Base-by-base conservation (phyloP, 495 filamentous ascomycete genomes). In the Tetracladium setigerum region DNA sequence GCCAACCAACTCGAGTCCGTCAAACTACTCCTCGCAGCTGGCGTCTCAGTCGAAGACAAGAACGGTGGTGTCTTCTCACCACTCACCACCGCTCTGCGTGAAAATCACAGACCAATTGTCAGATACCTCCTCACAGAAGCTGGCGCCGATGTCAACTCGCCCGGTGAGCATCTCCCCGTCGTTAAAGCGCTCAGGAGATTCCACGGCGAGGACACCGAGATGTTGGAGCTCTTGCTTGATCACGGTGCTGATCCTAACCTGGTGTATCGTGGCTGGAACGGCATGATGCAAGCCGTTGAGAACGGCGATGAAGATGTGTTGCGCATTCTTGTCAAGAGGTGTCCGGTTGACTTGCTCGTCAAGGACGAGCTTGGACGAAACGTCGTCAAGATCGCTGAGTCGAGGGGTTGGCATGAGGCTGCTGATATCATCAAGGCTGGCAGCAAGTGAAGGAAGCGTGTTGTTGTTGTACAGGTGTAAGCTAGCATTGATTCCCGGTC, bases 21-120 rank as follows among this genome's bases (percentile, higher is more conserved):
- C 37, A 68, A 67, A 52, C 39, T 72, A 30, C 65, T 75, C 8
- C 59, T 75, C n/a, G 61, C 58, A 16, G 70, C 69, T 1, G 71
- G 71, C 18, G 67, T 73, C 12, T 64, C 61, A 31, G 71, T 76
- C 22, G 75, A 78, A 49, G 74, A 74, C 57, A 73, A 71, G 60
- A 77, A 77, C 52, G 73, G 72, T 16, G 73, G 74, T 13, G 72
- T 77, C 19, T 77, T 77, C 60, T 73, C 70, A 12, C 72, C 74
- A 2, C 59, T 79, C 13, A 76, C 73, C 1, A 77, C 75, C 4
- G 71, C 74, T 3, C 68, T 77, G 46, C 69, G 75, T 9, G 75
- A 79, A 49, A 60, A 68, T 24, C 65, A 67, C 43, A 65, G 62
- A 45, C 65, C 67, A 12, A 77, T 77, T 44, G 65, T 74, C 7